Conservation (phyloP, 495 filamentous ascomycete species). For the Daldinia decipiens region DNA sequence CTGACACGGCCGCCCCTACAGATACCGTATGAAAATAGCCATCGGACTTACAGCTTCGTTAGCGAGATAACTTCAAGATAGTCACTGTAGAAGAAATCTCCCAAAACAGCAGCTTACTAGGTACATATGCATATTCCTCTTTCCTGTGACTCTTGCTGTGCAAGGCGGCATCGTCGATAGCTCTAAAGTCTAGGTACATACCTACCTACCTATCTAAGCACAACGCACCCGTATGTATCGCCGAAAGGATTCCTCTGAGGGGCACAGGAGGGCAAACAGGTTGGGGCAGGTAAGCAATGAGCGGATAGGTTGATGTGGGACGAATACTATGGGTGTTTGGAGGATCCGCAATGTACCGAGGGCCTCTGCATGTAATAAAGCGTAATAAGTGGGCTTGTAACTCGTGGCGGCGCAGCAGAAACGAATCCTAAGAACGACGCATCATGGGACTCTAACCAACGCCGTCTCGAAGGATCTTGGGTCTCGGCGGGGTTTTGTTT, state of each 20-base stretch:
- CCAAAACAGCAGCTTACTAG: slow-evolving; percentile 11
- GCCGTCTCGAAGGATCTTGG: slow-evolving; percentile 28
- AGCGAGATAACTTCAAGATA: neutral
- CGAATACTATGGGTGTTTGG: neutral
- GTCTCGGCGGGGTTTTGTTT: slow-evolving; percentile 14
- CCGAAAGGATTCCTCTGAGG: slow-evolving; percentile 5
- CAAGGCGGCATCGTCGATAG: neutral
- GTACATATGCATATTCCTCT: neutral
- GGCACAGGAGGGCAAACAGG: neutral
- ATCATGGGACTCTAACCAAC: slow-evolving; percentile 9
- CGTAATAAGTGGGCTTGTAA: neutral
- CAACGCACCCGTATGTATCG: neutral
- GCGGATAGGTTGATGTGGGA: slow-evolving; percentile 5
- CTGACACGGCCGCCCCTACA: no score
- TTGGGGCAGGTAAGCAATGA: neutral
- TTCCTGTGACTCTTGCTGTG: neutral
- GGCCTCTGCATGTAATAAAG: slow-evolving; percentile 29
- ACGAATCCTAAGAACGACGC: neutral
- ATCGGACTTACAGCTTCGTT: neutral
- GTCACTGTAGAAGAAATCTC: neutral
- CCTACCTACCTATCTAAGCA: slow-evolving; percentile 4
- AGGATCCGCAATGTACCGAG: slow-evolving; percentile 41
- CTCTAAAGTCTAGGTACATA: neutral
- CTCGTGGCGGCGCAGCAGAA: slow-evolving; percentile 5
- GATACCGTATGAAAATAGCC: neutral